phyloP scores from a whole-genome alignment of 1,139 yeast genomes.

The Pneumocystis sp. region DNA sequence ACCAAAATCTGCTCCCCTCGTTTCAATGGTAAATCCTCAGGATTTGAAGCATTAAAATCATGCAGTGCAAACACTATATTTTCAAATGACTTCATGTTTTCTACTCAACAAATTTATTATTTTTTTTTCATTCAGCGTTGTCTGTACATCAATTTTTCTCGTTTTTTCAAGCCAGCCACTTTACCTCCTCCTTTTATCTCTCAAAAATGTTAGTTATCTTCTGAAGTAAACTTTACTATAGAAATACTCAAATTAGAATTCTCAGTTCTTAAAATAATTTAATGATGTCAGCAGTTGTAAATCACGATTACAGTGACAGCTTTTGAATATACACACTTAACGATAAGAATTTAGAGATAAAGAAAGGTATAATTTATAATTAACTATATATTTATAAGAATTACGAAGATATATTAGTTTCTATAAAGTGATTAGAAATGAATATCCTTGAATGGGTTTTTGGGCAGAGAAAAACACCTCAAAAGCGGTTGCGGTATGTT shows the following conservation, averaged over 20 bases:
- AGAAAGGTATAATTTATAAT: background rate
- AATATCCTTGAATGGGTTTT: slow-evolving; percentile 85
- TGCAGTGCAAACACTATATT: slow-evolving; percentile 43
- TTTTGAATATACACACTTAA: too few species aligned
- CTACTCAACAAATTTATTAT: background rate
- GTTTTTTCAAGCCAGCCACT: background rate
- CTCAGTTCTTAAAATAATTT: background rate
- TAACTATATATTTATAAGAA: background rate
- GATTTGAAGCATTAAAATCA: slow-evolving; percentile 72
- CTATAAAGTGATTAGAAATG: slow-evolving; percentile 22
- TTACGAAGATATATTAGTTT: background rate
- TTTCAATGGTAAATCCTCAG: slow-evolving; percentile 68
- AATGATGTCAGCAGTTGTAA: background rate
- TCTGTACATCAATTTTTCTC: background rate
- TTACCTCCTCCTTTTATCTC: background rate
- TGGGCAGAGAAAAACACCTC: slow-evolving; percentile 87
- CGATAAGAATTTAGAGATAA: too few species aligned
- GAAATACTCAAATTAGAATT: background rate
- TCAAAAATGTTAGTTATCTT: background rate
- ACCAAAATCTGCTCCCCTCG: slow-evolving; percentile 83
- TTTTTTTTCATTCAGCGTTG: background rate
- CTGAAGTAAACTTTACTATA: background rate
- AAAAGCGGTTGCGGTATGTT: slow-evolving; percentile 56
- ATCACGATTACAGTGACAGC: too few species aligned
- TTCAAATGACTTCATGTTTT: background rate